Base-by-base conservation (phyloP, 2,329 filamentous ascomycete genomes). In the Cladophialophora yegresii region DNA sequence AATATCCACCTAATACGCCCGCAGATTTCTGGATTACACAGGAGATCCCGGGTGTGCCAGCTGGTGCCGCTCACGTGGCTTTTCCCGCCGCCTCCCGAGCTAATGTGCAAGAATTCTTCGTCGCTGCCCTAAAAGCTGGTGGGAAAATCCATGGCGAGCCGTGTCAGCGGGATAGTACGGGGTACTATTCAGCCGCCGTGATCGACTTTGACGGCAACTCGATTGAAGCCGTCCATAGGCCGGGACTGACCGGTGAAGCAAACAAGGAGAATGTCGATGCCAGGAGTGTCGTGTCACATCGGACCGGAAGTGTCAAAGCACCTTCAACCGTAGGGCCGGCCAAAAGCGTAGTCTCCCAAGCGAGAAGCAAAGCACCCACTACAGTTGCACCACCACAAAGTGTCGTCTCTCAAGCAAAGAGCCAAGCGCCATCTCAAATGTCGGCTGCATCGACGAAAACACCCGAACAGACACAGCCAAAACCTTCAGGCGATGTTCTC, bases 191-290 rank as follows among this genome's bases (percentile, higher is more conserved):
- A 67, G 85, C 86, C 54, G 84, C 85, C 6, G 79, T 92, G 47
- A 83, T 87, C 65, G 92, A 96, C 76, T 83, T 91, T 61, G 91
- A 96, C 78, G 90, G 90, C 57, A 96, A 96, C 78, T 89, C 85
- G 71, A 87, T 96, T 74, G 90, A 95, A 73, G 89, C 91, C 32
- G 85, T 93, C 56, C 89, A 87, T 74, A 81, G 81, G 8, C 73
- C 76, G 5, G 72, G 71, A 56, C 97, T 77, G 93, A 93, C 56
- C 97, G 45, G n/a, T 49, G 63, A 51, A 28, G 51, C 49, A 0
- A 71, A 67, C 28, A 63, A 66, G 58, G 78, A 79, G 59, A 76
- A 74, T 47, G 76, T 75, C 43, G 75, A 74, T 67, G 71, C 68
- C 30, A 54, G 58, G 43, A 61, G 53, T 49, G 49, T 55, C n/a